Conservation (phyloP, 352 stramenopile genomes). For the Thalassiosira allenii region DNA sequence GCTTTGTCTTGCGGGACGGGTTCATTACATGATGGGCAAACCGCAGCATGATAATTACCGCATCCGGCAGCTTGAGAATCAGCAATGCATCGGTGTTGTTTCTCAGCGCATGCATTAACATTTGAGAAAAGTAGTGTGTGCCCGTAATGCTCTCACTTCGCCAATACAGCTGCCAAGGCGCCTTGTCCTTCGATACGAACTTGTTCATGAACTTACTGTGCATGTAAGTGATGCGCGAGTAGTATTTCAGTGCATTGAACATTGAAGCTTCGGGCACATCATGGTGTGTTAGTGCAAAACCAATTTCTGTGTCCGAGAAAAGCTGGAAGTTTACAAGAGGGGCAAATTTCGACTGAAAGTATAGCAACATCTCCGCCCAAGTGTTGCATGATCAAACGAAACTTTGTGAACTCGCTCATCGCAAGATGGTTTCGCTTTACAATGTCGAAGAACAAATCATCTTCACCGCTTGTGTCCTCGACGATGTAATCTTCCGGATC, state of each 20-base stretch:
- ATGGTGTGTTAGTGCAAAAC: slow-evolving; percentile 13
- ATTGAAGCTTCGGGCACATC: slow-evolving; percentile 4
- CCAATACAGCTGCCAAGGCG: slow-evolving; percentile 37
- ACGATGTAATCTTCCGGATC: slow-evolving; percentile 6
- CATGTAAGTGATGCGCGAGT: slow-evolving; percentile 14
- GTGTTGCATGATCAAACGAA: slow-evolving; percentile 37
- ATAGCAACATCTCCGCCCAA: slow-evolving; percentile 2
- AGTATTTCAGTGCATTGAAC: slow-evolving; percentile 5
- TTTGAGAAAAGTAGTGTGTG: not conserved
- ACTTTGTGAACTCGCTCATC: slow-evolving; percentile 42
- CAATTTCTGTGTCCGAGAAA: slow-evolving; percentile 16
- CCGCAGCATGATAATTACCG: slow-evolving; percentile 22
- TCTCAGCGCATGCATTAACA: slow-evolving; percentile 23
- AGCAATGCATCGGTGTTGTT: slow-evolving; percentile 29
- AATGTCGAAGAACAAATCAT: slow-evolving; percentile 12
- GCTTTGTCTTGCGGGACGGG: not conserved
- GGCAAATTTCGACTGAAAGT: slow-evolving; percentile 5
- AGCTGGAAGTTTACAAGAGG: slow-evolving; percentile 19
- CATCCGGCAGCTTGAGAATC: slow-evolving; percentile 25
- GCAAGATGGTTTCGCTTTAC: slow-evolving; percentile 22
- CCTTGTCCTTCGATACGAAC: not conserved
- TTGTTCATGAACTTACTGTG: slow-evolving; percentile 28
- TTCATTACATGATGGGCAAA: slow-evolving; percentile 21
- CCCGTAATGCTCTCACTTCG: slow-evolving; percentile 5
- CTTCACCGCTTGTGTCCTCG: not conserved